Conservation (phyloP, 371 early-diverging fungal species). For the Mortierella sp. region DNA sequence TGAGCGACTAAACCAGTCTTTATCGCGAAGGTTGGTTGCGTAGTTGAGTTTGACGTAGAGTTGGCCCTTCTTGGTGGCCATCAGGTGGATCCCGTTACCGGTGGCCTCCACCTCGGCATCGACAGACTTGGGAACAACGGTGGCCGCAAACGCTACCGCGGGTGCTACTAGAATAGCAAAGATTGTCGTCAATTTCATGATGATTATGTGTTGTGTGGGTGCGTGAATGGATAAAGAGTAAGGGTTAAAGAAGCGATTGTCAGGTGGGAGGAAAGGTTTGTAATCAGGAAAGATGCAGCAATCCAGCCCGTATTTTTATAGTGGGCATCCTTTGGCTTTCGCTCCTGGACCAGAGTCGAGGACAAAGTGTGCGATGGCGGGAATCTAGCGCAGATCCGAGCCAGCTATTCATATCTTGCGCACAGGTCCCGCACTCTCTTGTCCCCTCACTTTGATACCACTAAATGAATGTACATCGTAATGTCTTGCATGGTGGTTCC, state of each 20-base stretch:
- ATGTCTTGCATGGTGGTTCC: too few relatives aligned
- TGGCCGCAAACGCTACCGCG: conserved; percentile 8
- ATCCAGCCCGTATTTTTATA: too few relatives aligned
- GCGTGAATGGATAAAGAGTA: not conserved
- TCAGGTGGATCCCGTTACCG: not conserved
- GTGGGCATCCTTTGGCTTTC: too few relatives aligned
- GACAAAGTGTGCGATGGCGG: too few relatives aligned
- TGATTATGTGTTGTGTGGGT: not conserved
- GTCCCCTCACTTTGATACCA: too few relatives aligned
- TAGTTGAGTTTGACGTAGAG: conserved; percentile 44
- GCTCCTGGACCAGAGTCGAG: too few relatives aligned
- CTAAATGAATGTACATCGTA: too few relatives aligned
- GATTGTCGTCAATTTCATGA: conserved; percentile 12
- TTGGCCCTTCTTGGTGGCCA: conserved; percentile 44
- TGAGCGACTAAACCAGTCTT: conserved; percentile 18
- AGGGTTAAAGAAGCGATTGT: not conserved
- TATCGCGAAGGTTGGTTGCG: conserved; percentile 20
- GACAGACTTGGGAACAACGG: not conserved
- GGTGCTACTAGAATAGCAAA: conserved; percentile 11
- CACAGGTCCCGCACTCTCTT: too few relatives aligned
- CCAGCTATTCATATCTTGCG: too few relatives aligned
- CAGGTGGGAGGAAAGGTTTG: too few relatives aligned
- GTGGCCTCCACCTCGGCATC: not conserved
- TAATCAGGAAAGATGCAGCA: too few relatives aligned
- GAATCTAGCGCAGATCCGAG: too few relatives aligned